Evolutionary conservation across 768 basidiomycete genomes (phyloP).

Genomic region (Lactarius indigo): DNA sequence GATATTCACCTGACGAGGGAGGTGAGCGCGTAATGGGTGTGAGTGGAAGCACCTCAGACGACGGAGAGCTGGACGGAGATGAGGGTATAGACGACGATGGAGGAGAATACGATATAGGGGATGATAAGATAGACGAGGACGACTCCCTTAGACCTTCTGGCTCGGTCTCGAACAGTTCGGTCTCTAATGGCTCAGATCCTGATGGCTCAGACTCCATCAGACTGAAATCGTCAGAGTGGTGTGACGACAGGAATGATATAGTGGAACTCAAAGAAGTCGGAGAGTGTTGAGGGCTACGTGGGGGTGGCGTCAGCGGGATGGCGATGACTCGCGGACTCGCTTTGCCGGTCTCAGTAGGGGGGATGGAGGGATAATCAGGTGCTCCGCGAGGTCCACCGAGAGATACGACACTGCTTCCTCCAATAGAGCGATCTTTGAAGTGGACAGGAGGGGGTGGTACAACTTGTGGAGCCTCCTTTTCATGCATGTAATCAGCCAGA

Average conservation of each 20-base stretch:
- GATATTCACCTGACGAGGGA: slow-evolving; percentile 32
- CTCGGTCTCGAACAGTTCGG: slow-evolving; percentile 33
- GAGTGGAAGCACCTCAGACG: slow-evolving; percentile 12
- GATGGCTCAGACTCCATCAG: slow-evolving; percentile 39
- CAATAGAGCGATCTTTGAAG: slow-evolving; percentile 22
- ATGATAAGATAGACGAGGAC: slow-evolving; percentile 5
- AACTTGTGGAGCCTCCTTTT: slow-evolving; percentile 13
- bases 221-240: slow-evolving; percentile 71
- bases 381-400: slow-evolving; percentile 26
- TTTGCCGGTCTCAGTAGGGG: slow-evolving; percentile 7
- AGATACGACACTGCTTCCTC: slow-evolving; percentile 37
- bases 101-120: slow-evolving; percentile 30
- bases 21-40: slow-evolving; percentile 22
- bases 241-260: slow-evolving; percentile 51
- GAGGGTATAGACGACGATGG: slow-evolving; percentile 38
- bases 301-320: slow-evolving; percentile 44
- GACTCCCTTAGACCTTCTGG: slow-evolving; percentile 27
- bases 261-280: slow-evolving; percentile 36
- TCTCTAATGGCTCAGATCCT: slow-evolving; percentile 32
- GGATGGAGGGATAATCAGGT: slow-evolving; percentile 16
- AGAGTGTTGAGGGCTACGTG: slow-evolving; percentile 39
- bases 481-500: slow-evolving; percentile 38
- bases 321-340: slow-evolving; percentile 26
- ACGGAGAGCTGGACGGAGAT: slow-evolving; percentile 28
- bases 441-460: slow-evolving; percentile 4